Evolutionary conservation across 2,329 filamentous ascomycete genomes (phyloP).

Genomic region (Colletotrichum higginsianum): DNA sequence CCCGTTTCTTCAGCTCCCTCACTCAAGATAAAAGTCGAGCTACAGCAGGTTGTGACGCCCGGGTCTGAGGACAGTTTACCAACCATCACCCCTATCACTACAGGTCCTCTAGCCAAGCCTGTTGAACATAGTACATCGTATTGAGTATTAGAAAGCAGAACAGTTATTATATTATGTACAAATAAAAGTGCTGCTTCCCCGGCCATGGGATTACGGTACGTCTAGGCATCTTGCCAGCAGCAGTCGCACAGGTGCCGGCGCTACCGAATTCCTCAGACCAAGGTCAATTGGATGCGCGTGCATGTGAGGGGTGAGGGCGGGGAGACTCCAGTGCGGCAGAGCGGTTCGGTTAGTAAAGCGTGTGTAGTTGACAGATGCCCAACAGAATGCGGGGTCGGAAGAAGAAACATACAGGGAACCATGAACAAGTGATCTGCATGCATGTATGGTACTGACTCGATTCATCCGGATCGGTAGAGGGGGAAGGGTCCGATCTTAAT

Average conservation of each 20-base stretch:
- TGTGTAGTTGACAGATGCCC: too few relatives aligned
- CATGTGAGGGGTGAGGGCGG: too few relatives aligned
- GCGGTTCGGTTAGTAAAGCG: too few relatives aligned
- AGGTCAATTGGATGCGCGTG: too few relatives aligned
- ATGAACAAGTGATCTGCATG: background rate
- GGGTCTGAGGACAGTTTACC: slow-evolving; percentile 4
- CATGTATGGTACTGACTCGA: background rate
- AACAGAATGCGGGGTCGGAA: background rate
- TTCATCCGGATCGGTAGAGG: background rate
- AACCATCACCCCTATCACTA: background rate
- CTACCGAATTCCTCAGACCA: too few relatives aligned
- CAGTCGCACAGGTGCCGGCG: too few relatives aligned
- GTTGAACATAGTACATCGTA: background rate
- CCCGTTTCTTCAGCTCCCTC: slow-evolving; percentile 12
- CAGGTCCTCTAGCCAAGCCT: slow-evolving; percentile 5
- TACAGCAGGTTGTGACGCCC: slow-evolving; percentile 7
- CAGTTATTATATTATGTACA: too few relatives aligned
- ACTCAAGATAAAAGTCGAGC: slow-evolving; percentile 15
- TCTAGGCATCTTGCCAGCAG: too few relatives aligned
- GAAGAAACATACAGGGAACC: background rate
- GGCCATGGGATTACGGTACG: too few relatives aligned
- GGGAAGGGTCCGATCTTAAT: slow-evolving; percentile 2
- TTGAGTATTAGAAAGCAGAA: too few relatives aligned
- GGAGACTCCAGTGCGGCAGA: too few relatives aligned
- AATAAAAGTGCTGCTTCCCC: too few relatives aligned